Evolutionary conservation across 225 moss, liverwort and hornwort species (phyloP).

Genomic region (Straminergon stramineum): DNA sequence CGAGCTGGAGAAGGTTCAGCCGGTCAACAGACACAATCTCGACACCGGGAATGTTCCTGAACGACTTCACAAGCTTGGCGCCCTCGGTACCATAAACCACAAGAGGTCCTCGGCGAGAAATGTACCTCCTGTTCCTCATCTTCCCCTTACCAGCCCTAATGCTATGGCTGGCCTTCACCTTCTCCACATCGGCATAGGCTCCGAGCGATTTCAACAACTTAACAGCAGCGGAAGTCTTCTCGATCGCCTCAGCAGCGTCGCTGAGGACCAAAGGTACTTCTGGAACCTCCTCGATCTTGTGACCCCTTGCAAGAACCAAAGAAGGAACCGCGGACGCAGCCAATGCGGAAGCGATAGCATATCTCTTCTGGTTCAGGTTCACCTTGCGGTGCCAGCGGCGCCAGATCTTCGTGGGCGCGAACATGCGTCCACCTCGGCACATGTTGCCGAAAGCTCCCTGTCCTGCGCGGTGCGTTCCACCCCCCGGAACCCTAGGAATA

Average conservation of each 20-base stretch:
- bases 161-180: constrained; percentile 79
- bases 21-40: constrained; percentile 78
- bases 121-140: constrained; percentile 91
- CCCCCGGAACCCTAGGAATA: constrained; percentile 88
- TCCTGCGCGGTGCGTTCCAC: constrained; percentile 90
- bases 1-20: constrained; percentile 71
- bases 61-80: constrained; percentile 83
- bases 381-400: constrained; percentile 92
- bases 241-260: constrained; percentile 60
- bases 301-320: constrained; percentile 69
- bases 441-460: constrained; percentile 98
- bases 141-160: constrained; percentile 91
- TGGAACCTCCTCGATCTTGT: constrained; percentile 70
- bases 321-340: constrained; percentile 78
- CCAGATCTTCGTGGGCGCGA: constrained; percentile 92
- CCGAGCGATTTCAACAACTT: constrained; percentile 73
- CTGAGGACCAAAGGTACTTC: constrained; percentile 78
- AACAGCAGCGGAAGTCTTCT: constrained; percentile 81
- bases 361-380: constrained; percentile 92
- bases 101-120: constrained; percentile 79
- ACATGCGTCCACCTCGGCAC: constrained; percentile 97
- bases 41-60: constrained; percentile 83
- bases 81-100: constrained; percentile 88
- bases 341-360: constrained; percentile 79
- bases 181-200: constrained; percentile 76